phyloP scores from a whole-genome alignment of 164 flowering plant genomes.

The Cinnamomum micranthum region DNA sequence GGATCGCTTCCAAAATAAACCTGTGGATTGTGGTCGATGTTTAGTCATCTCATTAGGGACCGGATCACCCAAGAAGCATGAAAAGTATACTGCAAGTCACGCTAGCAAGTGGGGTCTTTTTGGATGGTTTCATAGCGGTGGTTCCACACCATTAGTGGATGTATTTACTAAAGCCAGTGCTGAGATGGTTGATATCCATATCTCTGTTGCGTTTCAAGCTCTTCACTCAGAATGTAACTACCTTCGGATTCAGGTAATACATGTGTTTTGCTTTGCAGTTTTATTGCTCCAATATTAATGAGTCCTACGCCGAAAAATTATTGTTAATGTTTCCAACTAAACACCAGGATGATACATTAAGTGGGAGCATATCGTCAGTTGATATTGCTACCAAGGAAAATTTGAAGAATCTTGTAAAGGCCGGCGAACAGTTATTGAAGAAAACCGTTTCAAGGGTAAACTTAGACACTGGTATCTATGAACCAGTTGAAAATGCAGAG shows the following conservation, averaged over 20 bases:
- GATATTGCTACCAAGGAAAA: conserved; percentile 17
- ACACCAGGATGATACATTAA: conserved; percentile 16
- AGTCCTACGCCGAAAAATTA: neutral
- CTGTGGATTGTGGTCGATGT: conserved; percentile 20
- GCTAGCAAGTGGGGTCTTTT: conserved; percentile 37
- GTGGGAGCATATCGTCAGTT: neutral
- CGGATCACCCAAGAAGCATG: conserved; percentile 14
- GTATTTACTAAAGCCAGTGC: conserved; percentile 25
- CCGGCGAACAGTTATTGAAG: conserved; percentile 16
- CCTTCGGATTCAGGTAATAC: conserved; percentile 29
- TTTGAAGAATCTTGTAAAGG: conserved; percentile 17
- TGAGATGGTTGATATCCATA: conserved; percentile 31
- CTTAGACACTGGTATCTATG: conserved; percentile 19
- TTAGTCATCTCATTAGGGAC: conserved; percentile 36
- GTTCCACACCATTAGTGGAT: conserved; percentile 29
- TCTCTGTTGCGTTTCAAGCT: conserved; percentile 24
- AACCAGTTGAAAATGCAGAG: conserved; percentile 10
- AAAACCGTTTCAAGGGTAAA: conserved; percentile 18
- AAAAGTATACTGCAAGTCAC: conserved; percentile 17
- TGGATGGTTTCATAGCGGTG: conserved; percentile 22
- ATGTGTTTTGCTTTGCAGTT: neutral
- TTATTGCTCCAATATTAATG: neutral
- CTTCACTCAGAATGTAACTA: conserved; percentile 24
- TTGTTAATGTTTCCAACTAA: neutral
- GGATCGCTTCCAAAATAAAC: conserved; percentile 20